A percentile compares a stretch with the other conserved stretches of the same genome.
Conservation (phyloP, 495 filamentous ascomycete genomes). For the Tuber aestivum region DNA sequence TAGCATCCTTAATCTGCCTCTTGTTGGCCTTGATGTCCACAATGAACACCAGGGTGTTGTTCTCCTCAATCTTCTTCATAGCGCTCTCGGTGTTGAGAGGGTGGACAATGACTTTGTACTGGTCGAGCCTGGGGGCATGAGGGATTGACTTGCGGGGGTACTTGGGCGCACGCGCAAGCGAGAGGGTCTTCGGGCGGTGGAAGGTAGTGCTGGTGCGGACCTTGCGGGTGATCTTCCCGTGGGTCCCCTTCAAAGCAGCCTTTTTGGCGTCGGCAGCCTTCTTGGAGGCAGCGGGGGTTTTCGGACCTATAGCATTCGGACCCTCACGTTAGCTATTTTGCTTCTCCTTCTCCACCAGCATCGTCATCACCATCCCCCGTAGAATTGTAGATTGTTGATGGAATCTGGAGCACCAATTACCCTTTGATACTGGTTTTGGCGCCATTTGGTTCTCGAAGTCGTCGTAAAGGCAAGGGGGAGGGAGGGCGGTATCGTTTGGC, state of each 20-base stretch:
- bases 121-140: constrained; percentile 82
- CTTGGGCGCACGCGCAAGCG: constrained; percentile 83
- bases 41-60: constrained; percentile 99
- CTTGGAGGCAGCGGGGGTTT: constrained; percentile 51
- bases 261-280: constrained; percentile 89
- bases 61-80: constrained; percentile 99
- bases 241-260: constrained; percentile 73
- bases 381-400: neutral
- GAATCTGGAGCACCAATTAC: constrained; percentile 28
- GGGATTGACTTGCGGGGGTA: constrained; percentile 94
- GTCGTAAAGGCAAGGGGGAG: constrained; percentile 27
- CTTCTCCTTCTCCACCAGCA: neutral
- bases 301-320: constrained; percentile 52
- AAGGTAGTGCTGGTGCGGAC: constrained; percentile 88
- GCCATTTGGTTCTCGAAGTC: constrained; percentile 34
- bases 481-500: constrained; percentile 13
- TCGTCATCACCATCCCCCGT: neutral
- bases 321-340: neutral
- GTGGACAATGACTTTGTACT: constrained; percentile 81
- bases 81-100: constrained; percentile 95
- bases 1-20: constrained; percentile 94
- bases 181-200: constrained; percentile 92
- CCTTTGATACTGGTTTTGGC: constrained; percentile 39
- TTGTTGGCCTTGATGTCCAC: constrained; percentile 98
- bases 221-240: constrained; percentile 86